phyloP scores from a whole-genome alignment of 768 basidiomycete genomes.

The Tremella fuciformis region DNA sequence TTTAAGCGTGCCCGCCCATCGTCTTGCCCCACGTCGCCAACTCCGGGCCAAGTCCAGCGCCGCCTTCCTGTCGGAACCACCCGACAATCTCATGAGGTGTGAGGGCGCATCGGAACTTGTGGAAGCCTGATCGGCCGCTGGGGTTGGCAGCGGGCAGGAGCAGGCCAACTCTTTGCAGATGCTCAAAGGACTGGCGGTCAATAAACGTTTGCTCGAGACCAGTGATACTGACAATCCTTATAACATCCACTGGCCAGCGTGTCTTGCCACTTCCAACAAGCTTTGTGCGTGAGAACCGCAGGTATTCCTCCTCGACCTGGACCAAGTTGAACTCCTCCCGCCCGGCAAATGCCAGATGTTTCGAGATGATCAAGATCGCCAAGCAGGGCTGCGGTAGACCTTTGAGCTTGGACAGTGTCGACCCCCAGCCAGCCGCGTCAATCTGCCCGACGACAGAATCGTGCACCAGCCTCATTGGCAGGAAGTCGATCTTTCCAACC shows the following conservation, averaged over 20 bases:
- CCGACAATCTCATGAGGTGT: slow-evolving; percentile 61
- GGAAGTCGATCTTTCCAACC: slow-evolving; percentile 13
- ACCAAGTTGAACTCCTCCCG: slow-evolving; percentile 83
- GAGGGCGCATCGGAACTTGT: slow-evolving; percentile 68
- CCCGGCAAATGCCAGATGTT: slow-evolving; percentile 72
- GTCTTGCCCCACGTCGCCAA: slow-evolving; percentile 49
- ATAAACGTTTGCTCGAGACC: too few species aligned
- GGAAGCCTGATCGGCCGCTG: slow-evolving; percentile 64
- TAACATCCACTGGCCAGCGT: slow-evolving; percentile 39
- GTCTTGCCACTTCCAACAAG: slow-evolving; percentile 50
- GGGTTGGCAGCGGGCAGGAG: slow-evolving; percentile 58
- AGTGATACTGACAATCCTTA: slow-evolving; percentile 59
- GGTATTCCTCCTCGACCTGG: slow-evolving; percentile 69
- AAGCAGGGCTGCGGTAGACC: slow-evolving; percentile 70
- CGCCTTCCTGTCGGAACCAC: slow-evolving; percentile 48
- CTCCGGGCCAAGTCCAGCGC: slow-evolving; percentile 45
- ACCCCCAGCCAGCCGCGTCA: slow-evolving; percentile 44
- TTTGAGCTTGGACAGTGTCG: slow-evolving; percentile 38
- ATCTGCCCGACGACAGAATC: slow-evolving; percentile 32
- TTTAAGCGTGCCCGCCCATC: slow-evolving; percentile 46
- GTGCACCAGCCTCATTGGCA: slow-evolving; percentile 17
- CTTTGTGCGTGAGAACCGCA: slow-evolving; percentile 61
- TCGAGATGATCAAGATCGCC: slow-evolving; percentile 79
- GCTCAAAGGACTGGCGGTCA: slow-evolving; percentile 69
- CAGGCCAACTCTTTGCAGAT: slow-evolving; percentile 60